Base-by-base conservation (phyloP, 495 filamentous ascomycete species). In the Penicillium chermesinum region DNA sequence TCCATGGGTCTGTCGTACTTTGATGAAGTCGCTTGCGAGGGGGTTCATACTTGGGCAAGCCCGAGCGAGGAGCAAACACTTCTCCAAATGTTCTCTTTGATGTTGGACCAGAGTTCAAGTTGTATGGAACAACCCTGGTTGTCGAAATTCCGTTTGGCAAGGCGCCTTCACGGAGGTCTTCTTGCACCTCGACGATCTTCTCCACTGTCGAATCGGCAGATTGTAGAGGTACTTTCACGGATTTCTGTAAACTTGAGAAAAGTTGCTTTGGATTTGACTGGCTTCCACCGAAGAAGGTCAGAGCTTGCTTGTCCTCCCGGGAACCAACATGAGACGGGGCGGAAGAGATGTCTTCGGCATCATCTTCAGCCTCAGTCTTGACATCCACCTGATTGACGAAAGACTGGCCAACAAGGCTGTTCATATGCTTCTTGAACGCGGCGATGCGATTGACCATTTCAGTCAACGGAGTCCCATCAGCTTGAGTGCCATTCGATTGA, bases 161-260 rank as follows among this genome's bases (percentile, higher is more conserved):
- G 12, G 69, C 74, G 12, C 65, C 73, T 46, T 89, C 87, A 37
- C 71, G 74, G 18, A 94, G 65, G 13, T 69, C 57, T 19, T 67
- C 59, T 37, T 71, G 64, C 19, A 72, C 67, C 35, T 72, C 69
- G n/a, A 72, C 66, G 14, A 71, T 70, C 41, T 76, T 74, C 47
- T 74, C 61, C 20, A 65, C 46, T 13, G 64, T 55, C 16, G 63
- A 52, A n/a, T 75, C 72, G 12, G 70, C 57, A 16, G 63, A 67
- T 17, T 57, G 58, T 16, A 67, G 44, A 10, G 58, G 55, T 34
- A 69, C 59, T 38, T 64, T 66, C 43, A 63, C 52, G 2, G 77
- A 69, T 50, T 78, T 78, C 52, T 85, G 84, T 19, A 90, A 67
- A 64, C 89, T 94, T 12, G 89, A 89, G 64, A 89, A 95, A 13